A percentile compares a stretch with the other conserved stretches of the same genome.
phyloP scores from a whole-genome alignment of 495 filamentous ascomycete genomes.

The Extremus antarcticus region DNA sequence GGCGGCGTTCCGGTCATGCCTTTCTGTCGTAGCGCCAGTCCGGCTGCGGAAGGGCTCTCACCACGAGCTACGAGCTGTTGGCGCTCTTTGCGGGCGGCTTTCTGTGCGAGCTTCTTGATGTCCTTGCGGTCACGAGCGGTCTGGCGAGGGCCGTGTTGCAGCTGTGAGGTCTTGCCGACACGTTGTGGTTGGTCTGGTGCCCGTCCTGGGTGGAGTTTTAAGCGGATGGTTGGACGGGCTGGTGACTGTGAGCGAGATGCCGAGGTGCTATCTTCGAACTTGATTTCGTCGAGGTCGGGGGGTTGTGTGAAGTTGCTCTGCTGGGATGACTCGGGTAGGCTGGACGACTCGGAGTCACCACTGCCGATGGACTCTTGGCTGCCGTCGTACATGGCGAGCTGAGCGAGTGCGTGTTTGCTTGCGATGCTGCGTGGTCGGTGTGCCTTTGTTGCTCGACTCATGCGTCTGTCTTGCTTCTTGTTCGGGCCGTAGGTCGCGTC shows the following conservation, averaged over 20 bases:
- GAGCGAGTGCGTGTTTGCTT: conserved; percentile 10
- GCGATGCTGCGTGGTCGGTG: conserved; percentile 9
- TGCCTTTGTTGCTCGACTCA: conserved; percentile 25
- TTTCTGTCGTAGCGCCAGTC: conserved; percentile 13
- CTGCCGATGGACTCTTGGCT: conserved; percentile 21
- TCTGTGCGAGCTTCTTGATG: conserved; percentile 36
- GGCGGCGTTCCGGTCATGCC: conserved; percentile 18
- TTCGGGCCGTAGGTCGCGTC: conserved; percentile 33
- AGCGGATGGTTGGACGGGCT: neutral
- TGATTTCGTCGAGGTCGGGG: conserved; percentile 3
- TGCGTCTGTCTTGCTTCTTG: conserved; percentile 39
- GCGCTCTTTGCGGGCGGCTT: conserved; percentile 36
- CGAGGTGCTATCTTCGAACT: neutral
- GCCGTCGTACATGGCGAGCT: conserved; percentile 11
- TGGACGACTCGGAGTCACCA: conserved; percentile 16
- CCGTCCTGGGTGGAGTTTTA: conserved; percentile 20
- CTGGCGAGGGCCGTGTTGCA: conserved; percentile 20
- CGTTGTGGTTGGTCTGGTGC: conserved; percentile 9
- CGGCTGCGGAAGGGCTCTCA: conserved; percentile 4
- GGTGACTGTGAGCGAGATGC: neutral
- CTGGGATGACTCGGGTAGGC: conserved; percentile 4
- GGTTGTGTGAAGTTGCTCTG: conserved; percentile 3
- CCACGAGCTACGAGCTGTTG: conserved; percentile 19
- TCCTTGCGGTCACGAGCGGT: conserved; percentile 29
- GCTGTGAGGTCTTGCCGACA: conserved; percentile 17